A percentile compares a stretch with the other conserved stretches of the same genome.
These are phyloP conservation scores for Gossypium anomalum DNA, from an alignment of 345 rosid species.

Conservation along the genomic window DNA sequence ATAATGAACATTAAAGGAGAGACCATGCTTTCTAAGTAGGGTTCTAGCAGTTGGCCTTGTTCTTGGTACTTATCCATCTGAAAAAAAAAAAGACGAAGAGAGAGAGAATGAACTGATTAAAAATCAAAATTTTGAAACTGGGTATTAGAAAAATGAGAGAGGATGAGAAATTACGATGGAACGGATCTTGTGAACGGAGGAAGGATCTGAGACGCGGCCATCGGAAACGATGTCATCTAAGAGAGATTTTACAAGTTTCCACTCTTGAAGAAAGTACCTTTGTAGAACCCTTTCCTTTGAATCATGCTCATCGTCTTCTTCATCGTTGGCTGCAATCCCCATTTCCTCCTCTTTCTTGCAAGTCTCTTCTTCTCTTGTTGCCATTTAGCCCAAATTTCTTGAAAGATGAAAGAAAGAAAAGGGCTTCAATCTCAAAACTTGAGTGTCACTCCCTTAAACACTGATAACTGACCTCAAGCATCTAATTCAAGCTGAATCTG, in stretches of 20 bases:
- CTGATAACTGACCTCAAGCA: background rate
- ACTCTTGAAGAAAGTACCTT: conserved; percentile 77
- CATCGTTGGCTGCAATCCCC: conserved; percentile 20
- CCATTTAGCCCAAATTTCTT: conserved; percentile 22
- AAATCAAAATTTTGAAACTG: background rate
- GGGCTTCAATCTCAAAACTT: background rate
- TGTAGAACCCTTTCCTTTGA: conserved; percentile 66
- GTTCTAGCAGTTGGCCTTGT: conserved; percentile 85
- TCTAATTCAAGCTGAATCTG: background rate
- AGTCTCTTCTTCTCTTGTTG: conserved; percentile 21
- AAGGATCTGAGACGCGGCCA: conserved; percentile 56
- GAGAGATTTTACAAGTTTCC: conserved; percentile 75
- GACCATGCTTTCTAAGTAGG: conserved; percentile 77
- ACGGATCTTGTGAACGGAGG: conserved; percentile 70
- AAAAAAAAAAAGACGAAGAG: background rate
- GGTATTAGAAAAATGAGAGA: background rate
- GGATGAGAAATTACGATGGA: conserved; percentile 49
- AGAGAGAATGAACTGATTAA: no score
- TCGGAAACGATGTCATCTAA: conserved; percentile 59
- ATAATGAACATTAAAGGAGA: conserved; percentile 78
- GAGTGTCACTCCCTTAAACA: background rate
- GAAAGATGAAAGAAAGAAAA: background rate
- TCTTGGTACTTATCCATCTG: conserved; percentile 95
- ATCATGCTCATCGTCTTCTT: conserved; percentile 73
- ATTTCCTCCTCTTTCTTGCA: conserved; percentile 21